Evolutionary conservation across 257 asterid genomes (phyloP).

Genomic region (Solanum bukasovii): DNA sequence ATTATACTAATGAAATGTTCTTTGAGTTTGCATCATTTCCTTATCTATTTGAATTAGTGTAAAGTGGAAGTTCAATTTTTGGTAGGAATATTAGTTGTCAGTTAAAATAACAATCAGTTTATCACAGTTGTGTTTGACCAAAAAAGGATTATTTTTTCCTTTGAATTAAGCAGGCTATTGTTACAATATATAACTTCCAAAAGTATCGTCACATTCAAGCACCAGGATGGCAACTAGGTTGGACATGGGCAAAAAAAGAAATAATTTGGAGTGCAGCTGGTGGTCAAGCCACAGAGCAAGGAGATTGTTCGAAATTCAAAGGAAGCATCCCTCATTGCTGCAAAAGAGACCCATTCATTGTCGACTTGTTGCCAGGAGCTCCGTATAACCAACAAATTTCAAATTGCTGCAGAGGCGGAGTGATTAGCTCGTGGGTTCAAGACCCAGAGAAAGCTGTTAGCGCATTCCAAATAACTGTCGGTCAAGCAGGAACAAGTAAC

Average conservation of each 20-base stretch:
- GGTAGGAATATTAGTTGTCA: not conserved
- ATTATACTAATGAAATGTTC: not conserved
- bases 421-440: conserved; percentile 38
- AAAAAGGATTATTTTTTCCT: not conserved
- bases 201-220: conserved; percentile 30
- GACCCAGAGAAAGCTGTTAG: conserved; percentile 26
- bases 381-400: conserved; percentile 41
- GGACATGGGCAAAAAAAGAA: conserved; percentile 51
- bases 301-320: conserved; percentile 47
- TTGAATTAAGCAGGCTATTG: conserved; percentile 22
- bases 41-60: not conserved
- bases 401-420: conserved; percentile 55
- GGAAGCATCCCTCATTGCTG: conserved; percentile 43
- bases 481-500: conserved; percentile 36
- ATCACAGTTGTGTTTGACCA: not conserved
- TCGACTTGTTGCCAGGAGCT: conserved; percentile 37
- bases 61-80: not conserved
- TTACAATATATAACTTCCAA: conserved; percentile 38
- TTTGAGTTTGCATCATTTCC: not conserved
- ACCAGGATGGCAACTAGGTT: conserved; percentile 49
- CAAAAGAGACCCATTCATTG: conserved; percentile 27
- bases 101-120: not conserved
- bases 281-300: conserved; percentile 43
- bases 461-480: conserved; percentile 37
- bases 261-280: conserved; percentile 44